Evolutionary conservation across 495 filamentous ascomycete genomes (phyloP), one percentile per base, ranked within the genome.

Genomic region (Neurospora cerealis): DNA sequence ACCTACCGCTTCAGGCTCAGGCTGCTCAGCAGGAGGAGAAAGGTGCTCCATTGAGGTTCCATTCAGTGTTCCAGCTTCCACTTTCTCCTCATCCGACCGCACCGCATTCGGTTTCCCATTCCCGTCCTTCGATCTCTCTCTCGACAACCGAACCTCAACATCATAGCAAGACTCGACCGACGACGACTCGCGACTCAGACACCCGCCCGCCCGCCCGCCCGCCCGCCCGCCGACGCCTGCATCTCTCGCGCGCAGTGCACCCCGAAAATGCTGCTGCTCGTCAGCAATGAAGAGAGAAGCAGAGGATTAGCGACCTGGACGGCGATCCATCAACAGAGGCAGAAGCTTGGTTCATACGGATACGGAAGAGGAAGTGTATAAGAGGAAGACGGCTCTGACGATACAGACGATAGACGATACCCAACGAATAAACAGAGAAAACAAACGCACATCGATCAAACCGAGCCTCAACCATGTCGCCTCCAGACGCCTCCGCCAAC

Each of bases 401-500:
- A 5, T 5, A 38, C 9, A 38, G n/a, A n/a, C n/a, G n/a, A n/a
- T 38, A 38, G 37, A 38, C 37, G 37, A 38, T 9, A 38, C 37
- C 9, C 8, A 8, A 38, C 37, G 37, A 38, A 38, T 38, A 38
- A 38, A 38, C 37, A 38, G 10, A 38, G 0, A 10, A 11, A 15
- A 32, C 24, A 32, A 15, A 48, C 19, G 8, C 42, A 21, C 42
- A 42, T 42, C 40, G 40, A 42, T 17, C 40, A 42, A 42, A 1
- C 37, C 37, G 37, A 11, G 10, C 37, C 9, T 38, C 41, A 60
- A 54, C 24, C 28, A 66, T 66, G 54, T 66, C 54, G 54, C 54
- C 54, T 66, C 28, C 54, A 66, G 54, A 34, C 54, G 24, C 54
- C 54, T 17, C 54, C 24, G 54, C 54, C 74, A 89, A 75, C 74